Percentiles rank a stretch among this genome's conserved stretches.
Conservation (phyloP, 257 asterid genomes). For the Linaria vulgaris region DNA sequence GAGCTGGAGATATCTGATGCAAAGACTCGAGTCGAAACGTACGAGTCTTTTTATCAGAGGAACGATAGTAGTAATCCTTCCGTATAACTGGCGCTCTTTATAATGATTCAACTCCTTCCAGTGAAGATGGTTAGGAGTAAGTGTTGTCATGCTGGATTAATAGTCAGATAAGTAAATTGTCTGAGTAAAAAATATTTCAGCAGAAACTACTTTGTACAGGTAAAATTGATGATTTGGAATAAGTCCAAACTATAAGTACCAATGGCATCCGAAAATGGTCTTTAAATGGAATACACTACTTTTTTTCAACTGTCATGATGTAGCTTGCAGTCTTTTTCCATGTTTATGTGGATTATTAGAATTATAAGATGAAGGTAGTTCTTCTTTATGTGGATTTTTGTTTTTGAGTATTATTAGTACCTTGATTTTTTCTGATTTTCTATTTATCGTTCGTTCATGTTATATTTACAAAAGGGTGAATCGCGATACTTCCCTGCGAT, state of each 20-base stretch:
- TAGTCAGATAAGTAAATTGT: neutral
- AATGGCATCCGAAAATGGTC: neutral
- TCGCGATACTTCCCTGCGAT: too few species aligned
- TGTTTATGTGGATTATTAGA: too few species aligned
- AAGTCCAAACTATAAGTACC: slow-evolving; percentile 1
- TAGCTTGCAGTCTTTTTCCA: neutral
- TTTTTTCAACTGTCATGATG: neutral
- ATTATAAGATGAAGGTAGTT: too few species aligned
- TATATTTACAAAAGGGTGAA: too few species aligned
- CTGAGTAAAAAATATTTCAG: slow-evolving; percentile 9
- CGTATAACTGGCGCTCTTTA: slow-evolving; percentile 14
- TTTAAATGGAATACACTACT: neutral
- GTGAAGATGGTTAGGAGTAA: slow-evolving; percentile 2
- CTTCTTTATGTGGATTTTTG: too few species aligned
- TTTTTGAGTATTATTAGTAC: too few species aligned
- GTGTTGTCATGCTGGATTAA: neutral
- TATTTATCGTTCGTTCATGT: too few species aligned
- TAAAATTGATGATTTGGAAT: neutral
- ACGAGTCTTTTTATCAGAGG: slow-evolving; percentile 39
- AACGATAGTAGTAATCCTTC: slow-evolving; percentile 30
- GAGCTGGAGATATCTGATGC: slow-evolving; percentile 47
- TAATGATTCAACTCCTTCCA: slow-evolving; percentile 8
- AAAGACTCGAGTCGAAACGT: slow-evolving; percentile 42
- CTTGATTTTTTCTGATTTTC: too few species aligned
- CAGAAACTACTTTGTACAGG: slow-evolving; percentile 23